phyloP scores from a whole-genome alignment of 345 rosid species.

The Murraya koenigii region DNA sequence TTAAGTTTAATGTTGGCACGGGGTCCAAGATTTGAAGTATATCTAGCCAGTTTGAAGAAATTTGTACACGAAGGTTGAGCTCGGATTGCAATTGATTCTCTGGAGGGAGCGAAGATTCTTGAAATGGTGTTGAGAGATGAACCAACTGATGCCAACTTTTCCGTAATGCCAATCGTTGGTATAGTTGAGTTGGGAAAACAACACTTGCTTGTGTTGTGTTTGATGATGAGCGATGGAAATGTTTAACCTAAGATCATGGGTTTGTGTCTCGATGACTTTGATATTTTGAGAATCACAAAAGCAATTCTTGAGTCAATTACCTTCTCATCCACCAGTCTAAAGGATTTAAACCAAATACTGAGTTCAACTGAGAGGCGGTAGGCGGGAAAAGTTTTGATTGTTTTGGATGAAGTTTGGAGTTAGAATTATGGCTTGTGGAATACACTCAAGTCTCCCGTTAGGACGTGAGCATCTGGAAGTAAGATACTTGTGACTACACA shows the following conservation, averaged over 20 bases:
- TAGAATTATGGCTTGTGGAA: neutral
- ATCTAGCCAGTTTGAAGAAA: neutral
- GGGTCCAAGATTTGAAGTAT: too few relatives aligned
- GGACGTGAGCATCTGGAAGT: neutral
- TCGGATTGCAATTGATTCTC: neutral
- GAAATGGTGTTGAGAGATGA: neutral
- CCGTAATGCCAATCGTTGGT: neutral
- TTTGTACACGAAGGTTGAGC: neutral
- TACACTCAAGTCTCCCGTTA: neutral
- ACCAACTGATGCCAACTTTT: neutral
- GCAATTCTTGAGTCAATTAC: neutral
- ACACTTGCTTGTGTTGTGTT: neutral
- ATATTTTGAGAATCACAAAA: neutral
- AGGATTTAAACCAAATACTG: neutral
- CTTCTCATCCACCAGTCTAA: neutral
- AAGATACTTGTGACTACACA: neutral
- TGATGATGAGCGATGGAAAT: neutral
- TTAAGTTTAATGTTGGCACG: neutral
- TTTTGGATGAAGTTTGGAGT: neutral
- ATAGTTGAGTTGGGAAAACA: neutral
- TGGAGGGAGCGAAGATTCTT: neutral
- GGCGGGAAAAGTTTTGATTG: neutral
- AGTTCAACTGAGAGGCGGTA: neutral
- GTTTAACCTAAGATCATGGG: neutral
- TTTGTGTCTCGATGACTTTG: slow-evolving; percentile 1